phyloP scores from a whole-genome alignment of 1,284 basidiomycete genomes.

The Grifola frondosa region DNA sequence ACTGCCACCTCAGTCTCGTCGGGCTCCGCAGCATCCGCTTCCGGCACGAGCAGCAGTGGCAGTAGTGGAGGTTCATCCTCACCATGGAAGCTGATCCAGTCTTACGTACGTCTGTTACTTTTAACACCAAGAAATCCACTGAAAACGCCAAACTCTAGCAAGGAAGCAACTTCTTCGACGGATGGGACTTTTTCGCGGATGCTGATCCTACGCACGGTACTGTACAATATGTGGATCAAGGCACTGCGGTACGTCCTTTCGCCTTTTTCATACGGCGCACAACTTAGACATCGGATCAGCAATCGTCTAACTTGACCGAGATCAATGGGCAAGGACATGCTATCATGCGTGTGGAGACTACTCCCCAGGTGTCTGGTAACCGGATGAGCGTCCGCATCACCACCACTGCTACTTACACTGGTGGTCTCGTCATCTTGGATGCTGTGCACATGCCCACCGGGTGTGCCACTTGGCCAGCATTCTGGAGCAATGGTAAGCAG shows the following conservation, averaged over 20 bases:
- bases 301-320: constrained; percentile 48
- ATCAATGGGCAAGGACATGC: constrained; percentile 72
- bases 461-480: constrained; percentile 81
- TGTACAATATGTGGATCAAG: constrained; percentile 57
- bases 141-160: constrained; percentile 36
- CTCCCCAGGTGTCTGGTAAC: constrained; percentile 59
- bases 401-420: constrained; percentile 60
- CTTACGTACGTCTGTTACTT: constrained; percentile 23
- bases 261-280: constrained; percentile 8
- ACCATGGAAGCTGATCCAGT: constrained; percentile 30
- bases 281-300: constrained; percentile 32
- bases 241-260: constrained; percentile 49
- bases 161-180: constrained; percentile 74
- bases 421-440: constrained; percentile 78
- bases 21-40: constrained; percentile 15
- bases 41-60: constrained; percentile 20
- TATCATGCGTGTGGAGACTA: constrained; percentile 85
- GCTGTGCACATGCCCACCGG: constrained; percentile 87
- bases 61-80: constrained; percentile 19
- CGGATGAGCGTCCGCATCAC: constrained; percentile 80
- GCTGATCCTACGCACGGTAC: constrained; percentile 82
- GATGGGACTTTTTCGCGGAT: constrained; percentile 74
- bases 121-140: neutral
- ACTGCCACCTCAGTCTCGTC: constrained; percentile 11
- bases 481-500: constrained; percentile 47